phyloP scores from a whole-genome alignment of 139 green algal species.

The Dunaliella sp. region DNA sequence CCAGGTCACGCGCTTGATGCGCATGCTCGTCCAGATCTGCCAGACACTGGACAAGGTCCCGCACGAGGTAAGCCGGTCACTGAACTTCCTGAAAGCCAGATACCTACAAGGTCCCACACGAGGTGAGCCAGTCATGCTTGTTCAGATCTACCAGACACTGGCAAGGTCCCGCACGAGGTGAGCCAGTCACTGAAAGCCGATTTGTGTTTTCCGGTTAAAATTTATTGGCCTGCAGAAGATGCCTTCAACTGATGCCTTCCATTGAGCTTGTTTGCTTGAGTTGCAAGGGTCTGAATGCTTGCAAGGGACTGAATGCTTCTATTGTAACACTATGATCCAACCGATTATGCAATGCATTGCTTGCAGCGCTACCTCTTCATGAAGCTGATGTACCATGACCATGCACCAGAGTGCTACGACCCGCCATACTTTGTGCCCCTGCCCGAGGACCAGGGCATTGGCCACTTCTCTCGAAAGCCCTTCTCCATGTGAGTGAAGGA shows the following conservation, averaged over 20 bases:
- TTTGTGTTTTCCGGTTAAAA: not conserved
- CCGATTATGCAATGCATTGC: too few relatives aligned
- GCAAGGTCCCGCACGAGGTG: constrained; percentile 63
- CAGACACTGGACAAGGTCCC: constrained; percentile 71
- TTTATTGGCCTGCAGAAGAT: not conserved
- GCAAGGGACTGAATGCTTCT: too few relatives aligned
- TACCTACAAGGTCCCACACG: constrained; percentile 58
- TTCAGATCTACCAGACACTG: too few relatives aligned
- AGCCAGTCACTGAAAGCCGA: not conserved
- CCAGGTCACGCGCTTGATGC: constrained; percentile 70
- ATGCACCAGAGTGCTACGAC: constrained; percentile 78
- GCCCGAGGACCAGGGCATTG: constrained; percentile 30
- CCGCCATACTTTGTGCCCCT: constrained; percentile 67
- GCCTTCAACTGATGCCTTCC: not conserved
- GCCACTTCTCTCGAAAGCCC: constrained; percentile 57
- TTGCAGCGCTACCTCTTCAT: constrained; percentile 76
- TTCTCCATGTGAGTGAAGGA: constrained; percentile 67
- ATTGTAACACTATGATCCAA: too few relatives aligned
- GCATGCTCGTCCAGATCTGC: constrained; percentile 74
- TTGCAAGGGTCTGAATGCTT: too few relatives aligned
- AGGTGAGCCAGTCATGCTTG: constrained; percentile 49
- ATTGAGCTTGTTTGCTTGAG: not conserved
- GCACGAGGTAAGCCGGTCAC: constrained; percentile 43
- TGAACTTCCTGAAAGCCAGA: too few relatives aligned
- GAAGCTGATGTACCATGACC: constrained; percentile 74